Evolutionary conservation across 2,329 filamentous ascomycete genomes (phyloP), one percentile per base, ranked within the genome.

Genomic region (Diaporthe caulivora): DNA sequence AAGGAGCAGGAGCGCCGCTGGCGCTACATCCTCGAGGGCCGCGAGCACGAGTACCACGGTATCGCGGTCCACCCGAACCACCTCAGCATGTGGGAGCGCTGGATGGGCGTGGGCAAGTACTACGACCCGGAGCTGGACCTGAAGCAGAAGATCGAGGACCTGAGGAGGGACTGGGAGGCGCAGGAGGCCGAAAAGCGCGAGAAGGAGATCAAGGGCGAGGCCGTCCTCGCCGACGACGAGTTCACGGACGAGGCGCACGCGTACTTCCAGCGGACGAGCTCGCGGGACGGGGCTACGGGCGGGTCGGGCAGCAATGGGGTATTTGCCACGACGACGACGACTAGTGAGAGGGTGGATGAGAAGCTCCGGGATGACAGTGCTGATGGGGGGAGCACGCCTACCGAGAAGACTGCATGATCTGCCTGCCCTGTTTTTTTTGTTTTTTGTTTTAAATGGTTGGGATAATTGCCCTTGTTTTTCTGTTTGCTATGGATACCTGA

Each of bases 1-100:
- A 97, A 98, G 88, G 96, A 98, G 84, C 95, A 98, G 85, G 96
- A 98, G 85, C 94, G 96, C 76, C 92, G 96, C 80, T 98, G 96
- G 95, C 85, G 88, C 72, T 98, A 93, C 84, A 94, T 98, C 82
- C 92, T 94, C 74, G 87, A 90, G 3, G 95, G 95, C 75, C 91
- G 91, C 74, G 92, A 92, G 77, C 76, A 91, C 40, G 94, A 98
- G 64, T 98, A 98, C 86, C 95, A 98, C 84, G 96, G 96, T 77
- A 92, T 98, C 70, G 96, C 96, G 74, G 92, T 98, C 74, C 95
- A 98, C 87, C 93, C 94, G 62, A 90, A 93, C 82, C 96, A 98
- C 81, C 86, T 98, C 76, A 96, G 93, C 9, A 82, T 95, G 68
- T 98, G 94, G 93, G 96, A 98, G 88, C 92, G 94, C 75, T 83